Evolutionary conservation across 164 flowering plant genomes (phyloP).

Genomic region (Liquidambar formosana): DNA sequence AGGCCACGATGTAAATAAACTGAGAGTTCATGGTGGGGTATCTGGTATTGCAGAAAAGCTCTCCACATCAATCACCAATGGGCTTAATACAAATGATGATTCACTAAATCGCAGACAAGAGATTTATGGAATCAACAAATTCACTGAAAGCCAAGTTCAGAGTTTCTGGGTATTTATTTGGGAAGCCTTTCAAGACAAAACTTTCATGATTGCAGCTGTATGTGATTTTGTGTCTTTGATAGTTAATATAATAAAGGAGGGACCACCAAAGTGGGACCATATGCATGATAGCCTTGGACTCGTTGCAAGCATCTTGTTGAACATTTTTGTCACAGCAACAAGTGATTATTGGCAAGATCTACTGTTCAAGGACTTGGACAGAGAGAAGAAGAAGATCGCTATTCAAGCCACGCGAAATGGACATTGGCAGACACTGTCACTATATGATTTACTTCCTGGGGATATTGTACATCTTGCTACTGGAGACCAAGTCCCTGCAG

Average conservation of each 20-base stretch:
- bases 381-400: conserved; percentile 36
- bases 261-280: conserved; percentile 85
- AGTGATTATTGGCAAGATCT: conserved; percentile 40
- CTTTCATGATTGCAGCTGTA: conserved; percentile 82
- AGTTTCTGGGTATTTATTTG: conserved; percentile 80
- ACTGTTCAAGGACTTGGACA: conserved; percentile 38
- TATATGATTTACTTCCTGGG: conserved; percentile 37
- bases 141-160: conserved; percentile 47
- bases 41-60: conserved; percentile 65
- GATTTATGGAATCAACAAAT: conserved; percentile 65
- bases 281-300: conserved; percentile 52
- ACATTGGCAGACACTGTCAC: conserved; percentile 27
- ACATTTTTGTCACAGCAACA: conserved; percentile 35
- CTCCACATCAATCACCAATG: conserved; percentile 45
- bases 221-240: conserved; percentile 71
- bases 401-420: conserved; percentile 39
- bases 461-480: conserved; percentile 65
- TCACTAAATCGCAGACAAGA: conserved; percentile 43
- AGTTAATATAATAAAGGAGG: conserved; percentile 74
- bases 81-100: conserved; percentile 40
- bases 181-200: conserved; percentile 90
- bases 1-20: conserved; percentile 71
- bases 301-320: conserved; percentile 31
- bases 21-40: conserved; percentile 63
- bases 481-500: conserved; percentile 45